These are phyloP conservation scores for Aeschynomene evenia DNA, from an alignment of 306 rosid species.

Conservation along the genomic window DNA sequence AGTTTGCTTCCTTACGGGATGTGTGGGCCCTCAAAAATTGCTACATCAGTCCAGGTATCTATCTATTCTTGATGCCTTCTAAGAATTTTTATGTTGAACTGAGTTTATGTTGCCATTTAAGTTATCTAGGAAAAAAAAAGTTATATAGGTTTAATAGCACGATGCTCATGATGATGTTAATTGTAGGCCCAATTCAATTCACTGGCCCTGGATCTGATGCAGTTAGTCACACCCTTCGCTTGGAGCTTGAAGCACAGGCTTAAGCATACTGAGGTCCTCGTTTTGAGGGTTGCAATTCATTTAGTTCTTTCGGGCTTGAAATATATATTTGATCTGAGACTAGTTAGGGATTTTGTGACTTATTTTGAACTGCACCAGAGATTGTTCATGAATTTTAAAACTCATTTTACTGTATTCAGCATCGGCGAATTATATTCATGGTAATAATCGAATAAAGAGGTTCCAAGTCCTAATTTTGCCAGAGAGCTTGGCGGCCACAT, in stretches of 20 bases:
- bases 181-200: constrained; percentile 92
- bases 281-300: constrained; percentile 15
- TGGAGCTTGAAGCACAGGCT: constrained; percentile 70
- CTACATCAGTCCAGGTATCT: constrained; percentile 89
- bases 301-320: not conserved
- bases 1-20: constrained; percentile 76
- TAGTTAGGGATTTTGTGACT: constrained; percentile 24
- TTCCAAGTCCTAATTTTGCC: too few relatives aligned
- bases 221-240: constrained; percentile 71
- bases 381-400: constrained; percentile 21
- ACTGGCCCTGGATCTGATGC: constrained; percentile 73
- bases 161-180: constrained; percentile 13
- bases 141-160: not conserved
- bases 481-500: too few relatives aligned
- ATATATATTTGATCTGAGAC: constrained; percentile 13
- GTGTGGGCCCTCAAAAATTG: constrained; percentile 92
- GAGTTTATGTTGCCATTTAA: constrained; percentile 1
- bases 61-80: too few relatives aligned
- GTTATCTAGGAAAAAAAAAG: not conserved
- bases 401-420: constrained; percentile 10
- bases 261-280: constrained; percentile 23
- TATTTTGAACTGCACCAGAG: not conserved
- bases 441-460: not conserved
- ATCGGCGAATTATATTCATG: constrained; percentile 9
- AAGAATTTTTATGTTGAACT: too few relatives aligned